Percentiles rank a stretch among this genome's conserved stretches.
These are phyloP conservation scores for Phaeoacremonium minimum DNA, from an alignment of 2,329 filamentous ascomycete genomes.

Conservation along the genomic window DNA sequence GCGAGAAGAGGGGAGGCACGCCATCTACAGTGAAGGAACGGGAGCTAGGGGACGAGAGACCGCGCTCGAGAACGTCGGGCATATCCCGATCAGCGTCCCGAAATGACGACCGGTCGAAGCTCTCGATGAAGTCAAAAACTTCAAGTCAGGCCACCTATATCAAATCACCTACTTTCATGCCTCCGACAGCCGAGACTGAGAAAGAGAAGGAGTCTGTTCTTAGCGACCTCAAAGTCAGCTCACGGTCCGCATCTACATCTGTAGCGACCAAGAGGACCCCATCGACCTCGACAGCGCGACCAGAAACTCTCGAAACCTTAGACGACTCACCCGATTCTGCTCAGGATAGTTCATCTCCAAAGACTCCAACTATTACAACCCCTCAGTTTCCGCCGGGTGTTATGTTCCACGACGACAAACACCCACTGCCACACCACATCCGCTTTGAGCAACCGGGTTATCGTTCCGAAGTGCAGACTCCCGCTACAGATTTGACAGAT, in stretches of 20 bases:
- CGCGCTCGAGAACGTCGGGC: conserved; percentile 30
- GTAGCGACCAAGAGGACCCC: conserved; percentile 22
- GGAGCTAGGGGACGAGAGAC: conserved; percentile 24
- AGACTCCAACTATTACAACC: conserved; percentile 51
- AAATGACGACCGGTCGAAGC: conserved; percentile 44
- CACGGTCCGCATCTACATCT: conserved; percentile 4
- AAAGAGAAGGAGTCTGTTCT: background rate
- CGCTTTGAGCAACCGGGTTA: conserved; percentile 31
- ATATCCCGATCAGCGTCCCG: conserved; percentile 29
- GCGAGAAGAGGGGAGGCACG: conserved; percentile 31
- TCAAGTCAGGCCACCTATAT: conserved; percentile 57
- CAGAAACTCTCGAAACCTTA: conserved; percentile 33
- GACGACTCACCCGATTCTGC: conserved; percentile 47
- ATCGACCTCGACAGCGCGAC: conserved; percentile 21
- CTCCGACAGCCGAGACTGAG: conserved; percentile 13
- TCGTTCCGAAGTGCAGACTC: conserved; percentile 30
- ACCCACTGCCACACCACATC: conserved; percentile 24
- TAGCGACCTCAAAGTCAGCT: conserved; percentile 1
- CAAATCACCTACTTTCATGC: conserved; percentile 23
- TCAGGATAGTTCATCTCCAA: conserved; percentile 49
- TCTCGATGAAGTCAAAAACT: conserved; percentile 49
- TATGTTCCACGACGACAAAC: conserved; percentile 34
- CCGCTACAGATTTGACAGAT: conserved; percentile 34
- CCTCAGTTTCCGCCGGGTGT: conserved; percentile 44
- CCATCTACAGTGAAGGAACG: conserved; percentile 21